phyloP scores from a whole-genome alignment of 2,329 filamentous ascomycete species.

The Diaporthe humulicola region DNA sequence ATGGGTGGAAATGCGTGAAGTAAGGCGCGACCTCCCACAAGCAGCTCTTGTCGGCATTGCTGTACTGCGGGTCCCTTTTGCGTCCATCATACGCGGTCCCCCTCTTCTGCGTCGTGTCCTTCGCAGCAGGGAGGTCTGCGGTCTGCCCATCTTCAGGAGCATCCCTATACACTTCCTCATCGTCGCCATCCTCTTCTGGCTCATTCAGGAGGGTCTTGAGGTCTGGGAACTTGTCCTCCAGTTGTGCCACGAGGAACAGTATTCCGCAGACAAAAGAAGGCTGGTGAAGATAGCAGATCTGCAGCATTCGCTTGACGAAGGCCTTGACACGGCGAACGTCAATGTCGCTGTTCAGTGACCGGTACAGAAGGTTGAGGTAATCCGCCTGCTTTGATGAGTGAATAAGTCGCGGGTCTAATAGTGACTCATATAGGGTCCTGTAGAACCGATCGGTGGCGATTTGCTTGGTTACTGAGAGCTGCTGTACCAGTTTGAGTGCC shows the following conservation, averaged over 20 bases:
- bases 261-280: constrained; percentile 93
- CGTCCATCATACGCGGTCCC: constrained; percentile 79
- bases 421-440: constrained; percentile 92
- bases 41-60: constrained; percentile 92
- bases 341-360: constrained; percentile 89
- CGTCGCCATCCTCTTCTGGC: constrained; percentile 82
- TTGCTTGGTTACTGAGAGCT: constrained; percentile 85
- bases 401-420: constrained; percentile 89
- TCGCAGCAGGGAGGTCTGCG: constrained; percentile 50
- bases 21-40: constrained; percentile 91
- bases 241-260: constrained; percentile 88
- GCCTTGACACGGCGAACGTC: constrained; percentile 93
- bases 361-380: constrained; percentile 92
- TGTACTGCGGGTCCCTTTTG: constrained; percentile 92
- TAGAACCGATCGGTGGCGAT: constrained; percentile 93
- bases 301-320: constrained; percentile 93
- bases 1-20: constrained; percentile 89
- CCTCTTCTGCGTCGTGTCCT: constrained; percentile 42
- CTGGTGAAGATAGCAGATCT: constrained; percentile 89
- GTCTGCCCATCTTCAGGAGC: constrained; percentile 72
- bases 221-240: constrained; percentile 84
- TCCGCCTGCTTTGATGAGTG: constrained; percentile 95
- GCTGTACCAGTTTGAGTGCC: constrained; percentile 93
- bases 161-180: constrained; percentile 70
- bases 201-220: constrained; percentile 84